These are phyloP conservation scores for Aspergillus aculeatus DNA, from an alignment of 2,329 filamentous ascomycete species.

Conservation along the genomic window DNA sequence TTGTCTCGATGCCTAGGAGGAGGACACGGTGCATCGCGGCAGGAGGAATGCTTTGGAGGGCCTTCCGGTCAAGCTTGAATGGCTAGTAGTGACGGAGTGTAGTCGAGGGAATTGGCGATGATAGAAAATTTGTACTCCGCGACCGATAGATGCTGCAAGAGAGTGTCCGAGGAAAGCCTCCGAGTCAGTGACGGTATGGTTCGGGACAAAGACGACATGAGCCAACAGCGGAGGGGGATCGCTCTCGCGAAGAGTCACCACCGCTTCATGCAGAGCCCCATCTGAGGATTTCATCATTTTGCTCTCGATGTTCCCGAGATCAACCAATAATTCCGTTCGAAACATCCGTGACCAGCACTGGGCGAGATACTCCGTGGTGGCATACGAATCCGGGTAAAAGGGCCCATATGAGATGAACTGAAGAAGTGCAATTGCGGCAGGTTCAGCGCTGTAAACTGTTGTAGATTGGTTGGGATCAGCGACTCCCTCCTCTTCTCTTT, in stretches of 20 bases:
- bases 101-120: slow-evolving; percentile 20
- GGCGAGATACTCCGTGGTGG: not conserved
- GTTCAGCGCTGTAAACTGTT: too few relatives aligned
- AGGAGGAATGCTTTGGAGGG: too few relatives aligned
- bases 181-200: not conserved
- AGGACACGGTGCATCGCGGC: too few relatives aligned
- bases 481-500: too few relatives aligned
- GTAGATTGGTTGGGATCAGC: too few relatives aligned
- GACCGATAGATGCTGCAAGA: slow-evolving; percentile 26
- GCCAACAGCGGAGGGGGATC: slow-evolving; percentile 33
- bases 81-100: too few relatives aligned
- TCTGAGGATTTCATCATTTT: slow-evolving; percentile 20
- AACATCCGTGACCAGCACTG: slow-evolving; percentile 19
- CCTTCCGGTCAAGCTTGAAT: too few relatives aligned
- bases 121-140: slow-evolving; percentile 37
- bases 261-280: slow-evolving; percentile 8
- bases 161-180: slow-evolving; percentile 5
- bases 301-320: slow-evolving; percentile 46
- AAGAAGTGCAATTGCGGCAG: too few relatives aligned
- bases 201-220: slow-evolving; percentile 31
- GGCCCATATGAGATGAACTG: too few relatives aligned
- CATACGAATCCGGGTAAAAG: slow-evolving; percentile 4
- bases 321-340: slow-evolving; percentile 35
- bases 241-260: slow-evolving; percentile 25
- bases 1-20: too few relatives aligned